Base-by-base conservation (phyloP, 2,329 filamentous ascomycete genomes). In the Pestalotiopsis fici region DNA sequence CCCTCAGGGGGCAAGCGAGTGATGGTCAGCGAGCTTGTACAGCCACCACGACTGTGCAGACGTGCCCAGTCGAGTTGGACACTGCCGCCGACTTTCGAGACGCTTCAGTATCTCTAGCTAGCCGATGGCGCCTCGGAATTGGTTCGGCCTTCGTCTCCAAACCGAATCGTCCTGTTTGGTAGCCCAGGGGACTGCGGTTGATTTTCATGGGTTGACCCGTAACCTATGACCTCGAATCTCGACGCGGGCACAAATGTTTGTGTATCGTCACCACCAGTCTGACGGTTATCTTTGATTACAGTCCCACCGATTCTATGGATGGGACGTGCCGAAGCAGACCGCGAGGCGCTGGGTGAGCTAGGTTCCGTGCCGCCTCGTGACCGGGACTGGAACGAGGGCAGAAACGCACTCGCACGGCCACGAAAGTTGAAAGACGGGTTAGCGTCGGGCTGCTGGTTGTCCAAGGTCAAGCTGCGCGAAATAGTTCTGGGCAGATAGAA, bases 401-500 rank as follows among this genome's bases (percentile, higher is more conserved):
- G 57, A 59, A 79, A 66, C n/a, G 72, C 73, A 55, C 66, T 73
- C 7, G 77, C 73, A 7, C 78, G 72, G 63, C 73, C 76, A 39
- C 78, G 75, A 25, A 79, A 66, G 13, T 69, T 73, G 64, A 78
- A 79, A 1, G 77, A 69, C 1, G 69, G 68, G 18, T 62, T n/a
- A 1, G 69, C 68, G 3, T 74, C 75, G 4, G 64, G 64, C 12
- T 62, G 64, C 12, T 62, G 55, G 28, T 69, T 72, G 15, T 73
- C 70, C 25, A 71, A 57, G 35, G 71, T 87, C n/a, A 83, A 70
- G 28, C 82, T 84, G 35, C 80, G 81, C 5, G 88, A 90, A 23
- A 93, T 77, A 0, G 89, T 92, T 28, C 88, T 82, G 0, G 91
- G 91, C 0, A 93, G 82, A 68, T 90, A 87, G 71, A 85, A 82